A percentile compares a stretch with the other conserved stretches of the same genome.
Evolutionary conservation across 805 yeast genomes (phyloP).

Genomic region (Tetrapisispora fleetii): DNA sequence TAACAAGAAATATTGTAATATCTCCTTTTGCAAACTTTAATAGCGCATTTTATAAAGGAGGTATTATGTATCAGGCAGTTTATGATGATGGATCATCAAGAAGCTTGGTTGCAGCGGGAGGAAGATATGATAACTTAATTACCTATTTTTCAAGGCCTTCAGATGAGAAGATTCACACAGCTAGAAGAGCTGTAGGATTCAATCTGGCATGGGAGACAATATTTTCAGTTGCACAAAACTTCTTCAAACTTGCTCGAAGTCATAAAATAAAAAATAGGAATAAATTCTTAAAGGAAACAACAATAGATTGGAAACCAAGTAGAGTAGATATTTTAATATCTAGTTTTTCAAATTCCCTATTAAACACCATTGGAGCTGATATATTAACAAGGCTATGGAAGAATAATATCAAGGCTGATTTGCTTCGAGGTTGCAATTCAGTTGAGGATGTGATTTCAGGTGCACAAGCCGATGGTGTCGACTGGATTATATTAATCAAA

Average conservation of each 20-base stretch:
- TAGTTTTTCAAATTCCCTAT: conserved; percentile 46
- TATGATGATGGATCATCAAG: conserved; percentile 45
- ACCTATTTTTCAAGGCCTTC: conserved; percentile 53
- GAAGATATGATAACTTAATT: conserved; percentile 76
- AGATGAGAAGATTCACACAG: conserved; percentile 25
- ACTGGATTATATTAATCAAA: conserved; percentile 68
- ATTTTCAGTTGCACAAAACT: conserved; percentile 40
- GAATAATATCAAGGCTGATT: conserved; percentile 69
- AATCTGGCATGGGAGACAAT: conserved; percentile 67
- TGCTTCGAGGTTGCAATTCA: conserved; percentile 35
- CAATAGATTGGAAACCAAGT: conserved; percentile 41
- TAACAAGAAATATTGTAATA: conserved; percentile 46
- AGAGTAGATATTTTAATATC: conserved; percentile 80
- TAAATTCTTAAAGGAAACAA: conserved; percentile 27
- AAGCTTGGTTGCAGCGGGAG: conserved; percentile 76
- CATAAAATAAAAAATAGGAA: conserved; percentile 29
- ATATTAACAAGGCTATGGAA: conserved; percentile 63
- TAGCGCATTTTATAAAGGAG: conserved; percentile 64
- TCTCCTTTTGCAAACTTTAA: conserved; percentile 83
- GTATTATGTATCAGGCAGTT: conserved; percentile 82
- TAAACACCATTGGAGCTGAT: conserved; percentile 54
- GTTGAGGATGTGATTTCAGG: conserved; percentile 57
- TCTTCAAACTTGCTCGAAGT: conserved; percentile 32
- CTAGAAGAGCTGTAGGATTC: conserved; percentile 71
- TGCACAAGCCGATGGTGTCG: conserved; percentile 62